Percentiles rank a stretch among this genome's conserved stretches.
Evolutionary conservation across 441 rosid genomes (phyloP).

Genomic region (Erysimum pusillum): DNA sequence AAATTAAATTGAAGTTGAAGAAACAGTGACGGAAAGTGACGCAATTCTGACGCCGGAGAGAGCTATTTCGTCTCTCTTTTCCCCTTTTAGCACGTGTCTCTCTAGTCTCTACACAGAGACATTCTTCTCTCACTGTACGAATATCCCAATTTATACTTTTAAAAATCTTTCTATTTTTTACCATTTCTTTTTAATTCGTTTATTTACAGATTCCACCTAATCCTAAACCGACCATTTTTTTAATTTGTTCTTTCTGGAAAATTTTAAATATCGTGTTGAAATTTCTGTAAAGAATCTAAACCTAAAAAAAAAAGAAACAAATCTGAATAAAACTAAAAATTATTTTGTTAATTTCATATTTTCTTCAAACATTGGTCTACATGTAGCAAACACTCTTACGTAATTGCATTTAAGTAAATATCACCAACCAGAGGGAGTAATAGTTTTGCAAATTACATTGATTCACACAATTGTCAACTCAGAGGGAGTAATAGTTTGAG

Average conservation of each 20-base stretch:
- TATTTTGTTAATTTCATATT: no score
- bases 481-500: no score
- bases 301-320: not conserved
- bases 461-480: no score
- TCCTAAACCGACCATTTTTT: slow-evolving; percentile 5
- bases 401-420: no score
- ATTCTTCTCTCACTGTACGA: slow-evolving; percentile 15
- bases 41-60: slow-evolving; percentile 29
- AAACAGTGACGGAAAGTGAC: slow-evolving; percentile 40
- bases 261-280: not conserved
- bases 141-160: not conserved
- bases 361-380: no score
- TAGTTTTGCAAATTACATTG: no score
- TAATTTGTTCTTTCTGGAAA: not conserved
- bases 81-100: slow-evolving; percentile 25
- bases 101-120: not conserved
- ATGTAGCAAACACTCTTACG: no score
- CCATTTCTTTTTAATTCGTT: not conserved
- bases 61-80: not conserved
- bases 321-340: not conserved
- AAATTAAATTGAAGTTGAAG: slow-evolving; percentile 21
- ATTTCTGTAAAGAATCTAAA: not conserved
- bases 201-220: slow-evolving; percentile 16
- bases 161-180: not conserved
- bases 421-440: no score